Evolutionary conservation across 192 early-diverging fungal genomes (phyloP).

Genomic region (Umbelopsis sp.): DNA sequence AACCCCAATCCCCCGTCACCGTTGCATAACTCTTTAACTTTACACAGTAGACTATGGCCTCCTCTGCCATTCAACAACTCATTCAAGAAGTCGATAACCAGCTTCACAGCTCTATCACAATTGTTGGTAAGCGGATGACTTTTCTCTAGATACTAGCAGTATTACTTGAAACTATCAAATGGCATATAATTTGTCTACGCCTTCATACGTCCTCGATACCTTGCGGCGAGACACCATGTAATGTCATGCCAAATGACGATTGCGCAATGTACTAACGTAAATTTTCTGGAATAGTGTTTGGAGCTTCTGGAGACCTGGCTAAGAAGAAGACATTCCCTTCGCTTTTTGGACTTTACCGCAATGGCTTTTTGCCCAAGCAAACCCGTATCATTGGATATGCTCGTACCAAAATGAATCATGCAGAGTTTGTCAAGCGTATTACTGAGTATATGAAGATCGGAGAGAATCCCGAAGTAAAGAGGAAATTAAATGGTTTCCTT

Average conservation of each 20-base stretch:
- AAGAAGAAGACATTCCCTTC: conserved; percentile 99
- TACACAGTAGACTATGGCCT: background rate
- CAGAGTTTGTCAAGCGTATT: conserved; percentile 77
- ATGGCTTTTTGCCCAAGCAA: conserved; percentile 75
- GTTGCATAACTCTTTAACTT: conserved; percentile 7
- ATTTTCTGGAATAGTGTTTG: conserved; percentile 62
- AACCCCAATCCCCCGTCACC: background rate
- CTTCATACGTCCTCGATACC: background rate
- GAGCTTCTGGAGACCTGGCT: conserved; percentile 93
- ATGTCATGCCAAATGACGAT: background rate
- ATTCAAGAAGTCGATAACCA: conserved; percentile 33
- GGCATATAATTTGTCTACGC: too few species aligned
- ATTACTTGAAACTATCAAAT: too few species aligned
- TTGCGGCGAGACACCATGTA: background rate
- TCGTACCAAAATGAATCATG: conserved; percentile 73
- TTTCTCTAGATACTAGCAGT: background rate
- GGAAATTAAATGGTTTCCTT: conserved; percentile 64
- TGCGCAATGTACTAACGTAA: background rate
- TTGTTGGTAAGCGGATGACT: conserved; percentile 25
- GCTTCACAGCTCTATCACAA: conserved; percentile 38
- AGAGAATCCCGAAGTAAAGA: conserved; percentile 59
- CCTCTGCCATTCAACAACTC: conserved; percentile 24
- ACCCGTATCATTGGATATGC: conserved; percentile 91
- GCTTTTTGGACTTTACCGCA: conserved; percentile 90
- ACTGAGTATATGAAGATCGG: conserved; percentile 65